Percentiles rank a stretch among this genome's conserved stretches.
Conservation (phyloP, 192 early-diverging fungal genomes). For the Coemansia sp. region DNA sequence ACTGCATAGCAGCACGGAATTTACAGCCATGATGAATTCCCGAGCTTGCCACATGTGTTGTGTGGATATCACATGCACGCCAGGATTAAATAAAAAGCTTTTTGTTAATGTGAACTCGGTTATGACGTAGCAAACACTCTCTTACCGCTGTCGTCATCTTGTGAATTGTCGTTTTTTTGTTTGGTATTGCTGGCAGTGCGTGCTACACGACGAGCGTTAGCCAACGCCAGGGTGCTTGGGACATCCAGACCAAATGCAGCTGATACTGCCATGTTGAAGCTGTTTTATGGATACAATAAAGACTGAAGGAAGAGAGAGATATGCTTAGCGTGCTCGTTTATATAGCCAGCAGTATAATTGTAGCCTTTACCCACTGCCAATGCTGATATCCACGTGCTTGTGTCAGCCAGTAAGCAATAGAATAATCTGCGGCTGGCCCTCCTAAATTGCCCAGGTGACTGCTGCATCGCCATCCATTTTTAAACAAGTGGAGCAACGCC, state of each 20-base stretch:
- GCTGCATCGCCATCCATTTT: constrained; percentile 4
- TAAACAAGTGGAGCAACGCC: too few relatives aligned
- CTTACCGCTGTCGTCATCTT: constrained; percentile 2
- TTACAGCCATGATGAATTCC: too few relatives aligned
- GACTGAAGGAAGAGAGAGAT: neutral
- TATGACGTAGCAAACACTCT: too few relatives aligned
- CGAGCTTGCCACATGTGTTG: neutral
- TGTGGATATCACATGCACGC: neutral
- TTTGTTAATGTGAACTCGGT: too few relatives aligned
- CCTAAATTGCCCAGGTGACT: too few relatives aligned
- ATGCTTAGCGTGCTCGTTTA: neutral
- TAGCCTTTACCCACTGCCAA: neutral
- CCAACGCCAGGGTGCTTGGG: neutral
- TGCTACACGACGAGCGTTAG: neutral
- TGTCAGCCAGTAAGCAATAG: constrained; percentile 2
- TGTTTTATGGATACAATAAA: neutral
- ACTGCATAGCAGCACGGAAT: too few relatives aligned
- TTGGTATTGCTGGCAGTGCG: neutral
- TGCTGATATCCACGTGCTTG: constrained; percentile 7
- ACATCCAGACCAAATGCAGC: constrained; percentile 33
- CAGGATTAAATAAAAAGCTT: neutral
- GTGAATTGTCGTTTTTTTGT: neutral
- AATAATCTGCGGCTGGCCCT: too few relatives aligned
- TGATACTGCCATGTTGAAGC: constrained; percentile 27
- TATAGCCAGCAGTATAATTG: constrained; percentile 1